Evolutionary conservation across 2,329 filamentous ascomycete genomes (phyloP), one percentile per base, ranked within the genome.

Genomic region (Elsinoe necatrix): DNA sequence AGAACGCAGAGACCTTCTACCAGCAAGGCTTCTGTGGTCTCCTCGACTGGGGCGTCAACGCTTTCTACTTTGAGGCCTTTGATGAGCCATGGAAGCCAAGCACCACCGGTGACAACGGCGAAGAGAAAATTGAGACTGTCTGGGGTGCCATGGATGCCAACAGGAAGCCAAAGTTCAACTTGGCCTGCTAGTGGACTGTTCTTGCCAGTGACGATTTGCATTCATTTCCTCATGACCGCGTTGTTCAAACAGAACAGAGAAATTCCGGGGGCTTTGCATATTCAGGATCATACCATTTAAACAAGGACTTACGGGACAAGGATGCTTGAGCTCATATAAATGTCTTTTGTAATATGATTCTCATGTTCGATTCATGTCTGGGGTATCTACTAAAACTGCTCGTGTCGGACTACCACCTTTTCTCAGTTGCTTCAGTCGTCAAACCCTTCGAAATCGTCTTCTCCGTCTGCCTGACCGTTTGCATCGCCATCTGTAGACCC

Each of bases 61-160:
- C 83, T 56, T 87, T 87, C 73, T 85, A 80, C 72, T 88, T 88
- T 63, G 84, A 87, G 75, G 84, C 84, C 42, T 86, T 85, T 63
- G 84, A 87, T 63, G 85, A 88, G 78, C 67, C 67, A 58, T 86
- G 82, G 81, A 87, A 87, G 79, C 82, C 84, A 55, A 69, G 75
- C 43, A 80, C 77, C 61, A 71, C 78, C 59, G 84, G 85, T 64
- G 78, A 85, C 66, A 81, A 83, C 64, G 84, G 84, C 61, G 69
- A 78, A 61, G 70, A 73, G 9, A 78, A 76, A 48, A 79, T 84
- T 64, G 84, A 87, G 77, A 83, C 78, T 34, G 78, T 84, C 64
- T 87, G 85, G 85, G 84, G 85, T 64, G 80, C 82, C 41, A 86
- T 83, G 77, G 81, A 76, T 41, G 73, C 76, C 0, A 77, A 83